phyloP scores from a whole-genome alignment of 805 yeast genomes.

The Kurtzmaniella cleridarum region DNA sequence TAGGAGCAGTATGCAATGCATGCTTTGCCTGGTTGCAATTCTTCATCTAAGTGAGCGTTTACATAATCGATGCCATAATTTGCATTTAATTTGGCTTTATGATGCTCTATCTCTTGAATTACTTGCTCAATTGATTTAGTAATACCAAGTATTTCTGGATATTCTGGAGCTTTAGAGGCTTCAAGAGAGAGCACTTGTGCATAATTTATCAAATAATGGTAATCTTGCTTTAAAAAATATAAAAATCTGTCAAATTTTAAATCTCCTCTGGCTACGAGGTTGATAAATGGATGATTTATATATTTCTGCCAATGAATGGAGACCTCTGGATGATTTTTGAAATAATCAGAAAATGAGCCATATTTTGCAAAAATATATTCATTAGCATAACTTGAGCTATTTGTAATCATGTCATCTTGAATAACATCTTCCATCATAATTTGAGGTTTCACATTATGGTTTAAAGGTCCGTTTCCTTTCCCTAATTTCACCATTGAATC shows the following conservation, averaged over 20 bases:
- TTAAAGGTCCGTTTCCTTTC: constrained; percentile 67
- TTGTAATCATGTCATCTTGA: background rate
- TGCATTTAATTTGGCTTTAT: constrained; percentile 42
- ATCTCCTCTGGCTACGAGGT: constrained; percentile 44
- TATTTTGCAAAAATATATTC: background rate
- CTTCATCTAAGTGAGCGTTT: constrained; percentile 34
- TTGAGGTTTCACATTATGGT: constrained; percentile 48
- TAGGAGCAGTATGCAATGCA: constrained; percentile 59
- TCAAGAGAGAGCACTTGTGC: constrained; percentile 62
- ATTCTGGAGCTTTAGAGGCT: constrained; percentile 54
- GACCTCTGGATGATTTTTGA: constrained; percentile 53
- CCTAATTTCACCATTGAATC: constrained; percentile 40
- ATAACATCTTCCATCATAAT: constrained; percentile 2
- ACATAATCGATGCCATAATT: constrained; percentile 37
- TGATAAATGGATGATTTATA: constrained; percentile 57
- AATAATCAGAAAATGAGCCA: constrained; percentile 36
- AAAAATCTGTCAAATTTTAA: constrained; percentile 47
- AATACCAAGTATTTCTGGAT: constrained; percentile 46
- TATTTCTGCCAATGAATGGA: constrained; percentile 53
- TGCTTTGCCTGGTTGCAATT: constrained; percentile 48
- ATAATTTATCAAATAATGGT: constrained; percentile 62
- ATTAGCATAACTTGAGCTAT: background rate
- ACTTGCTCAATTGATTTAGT: constrained; percentile 47
- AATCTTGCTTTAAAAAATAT: constrained; percentile 59
- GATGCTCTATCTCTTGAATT: constrained; percentile 51